Evolutionary conservation across 225 moss, liverwort and hornwort genomes (phyloP).

Genomic region (Rhytidiadelphus loreus): DNA sequence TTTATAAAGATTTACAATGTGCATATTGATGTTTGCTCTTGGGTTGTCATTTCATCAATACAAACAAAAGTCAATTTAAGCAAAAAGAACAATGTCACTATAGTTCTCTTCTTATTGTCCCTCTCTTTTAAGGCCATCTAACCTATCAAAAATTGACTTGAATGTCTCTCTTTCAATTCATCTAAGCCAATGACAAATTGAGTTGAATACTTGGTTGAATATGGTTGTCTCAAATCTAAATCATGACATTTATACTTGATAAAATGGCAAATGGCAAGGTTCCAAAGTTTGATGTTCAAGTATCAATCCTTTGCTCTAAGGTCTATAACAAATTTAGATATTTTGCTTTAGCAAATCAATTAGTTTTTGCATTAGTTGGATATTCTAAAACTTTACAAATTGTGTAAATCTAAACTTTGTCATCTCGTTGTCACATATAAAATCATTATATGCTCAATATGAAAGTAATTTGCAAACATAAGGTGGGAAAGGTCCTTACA

Average conservation of each 20-base stretch:
- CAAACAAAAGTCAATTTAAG: not conserved
- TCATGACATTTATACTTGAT: not conserved
- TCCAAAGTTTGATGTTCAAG: not conserved
- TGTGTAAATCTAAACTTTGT: not conserved
- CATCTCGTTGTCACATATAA: fast-evolving
- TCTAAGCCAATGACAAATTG: no score
- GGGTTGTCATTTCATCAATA: not conserved
- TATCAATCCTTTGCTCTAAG: no score
- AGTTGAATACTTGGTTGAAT: not conserved
- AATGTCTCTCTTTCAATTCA: not conserved
- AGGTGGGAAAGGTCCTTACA: not conserved
- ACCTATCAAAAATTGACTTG: not conserved
- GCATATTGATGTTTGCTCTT: not conserved
- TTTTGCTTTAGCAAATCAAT: not conserved
- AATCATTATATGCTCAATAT: no score
- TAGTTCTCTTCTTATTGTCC: not conserved
- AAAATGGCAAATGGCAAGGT: not conserved
- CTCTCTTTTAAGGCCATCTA: not conserved
- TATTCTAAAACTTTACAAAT: not conserved
- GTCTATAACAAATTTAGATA: not conserved
- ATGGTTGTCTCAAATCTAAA: not conserved
- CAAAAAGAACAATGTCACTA: not conserved
- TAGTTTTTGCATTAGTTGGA: not conserved
- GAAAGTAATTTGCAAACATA: no score
- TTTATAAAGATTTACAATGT: fast-evolving